Base-by-base conservation (phyloP, 2,329 filamentous ascomycete genomes). In the Paraphoma chrysanthemicola region DNA sequence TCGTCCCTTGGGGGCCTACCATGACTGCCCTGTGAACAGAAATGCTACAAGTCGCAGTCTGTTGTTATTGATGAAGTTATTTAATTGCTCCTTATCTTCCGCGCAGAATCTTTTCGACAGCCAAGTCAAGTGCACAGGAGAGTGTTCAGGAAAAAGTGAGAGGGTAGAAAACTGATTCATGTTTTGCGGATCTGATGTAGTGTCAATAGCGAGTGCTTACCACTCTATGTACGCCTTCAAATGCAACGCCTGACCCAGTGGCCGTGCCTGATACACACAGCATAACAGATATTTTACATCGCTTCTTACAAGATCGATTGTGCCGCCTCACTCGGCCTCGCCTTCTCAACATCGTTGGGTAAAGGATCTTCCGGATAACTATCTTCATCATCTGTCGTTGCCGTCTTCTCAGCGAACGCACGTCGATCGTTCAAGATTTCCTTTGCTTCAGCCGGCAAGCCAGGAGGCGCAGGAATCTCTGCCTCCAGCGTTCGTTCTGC, bases 361-460 rank as follows among this genome's bases (percentile, higher is more conserved):
- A 36, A 2, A 4, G 28, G 31, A n/a, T 69, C 66, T 3, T 67
- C 63, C 10, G 62, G 61, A 39, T 68, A 66, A 44, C 60, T 53
- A 16, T 59, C 59, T 3, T 53, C 48, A 39, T 70, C 64, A 33
- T 68, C 64, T 0, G 23, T 41, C 0, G 47, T 50, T 2, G 59
- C n/a, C 2, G n/a, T 16, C 10, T 42, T 28, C 9, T 56, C 51
- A 6, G 46, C 53, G 10, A 63, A 57, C 11, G 63, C 48, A 7
- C 2, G 3, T 14, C 33, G 9, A 36, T 29, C 61, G 17, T 64
- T 59, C 3, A 70, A 17, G 7, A 70, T 60, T 8, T 68, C 56
- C 12, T 53, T 45, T 1, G 56, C 60, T 41, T 60, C 62, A 17
- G 41, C 28, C 30, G 66, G 54, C 52, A 64, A 23, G 8, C 51